Evolutionary conservation across 179 eudicot genomes (phyloP), one percentile per base, ranked within the genome.

Genomic region (Drosera spatulata): DNA sequence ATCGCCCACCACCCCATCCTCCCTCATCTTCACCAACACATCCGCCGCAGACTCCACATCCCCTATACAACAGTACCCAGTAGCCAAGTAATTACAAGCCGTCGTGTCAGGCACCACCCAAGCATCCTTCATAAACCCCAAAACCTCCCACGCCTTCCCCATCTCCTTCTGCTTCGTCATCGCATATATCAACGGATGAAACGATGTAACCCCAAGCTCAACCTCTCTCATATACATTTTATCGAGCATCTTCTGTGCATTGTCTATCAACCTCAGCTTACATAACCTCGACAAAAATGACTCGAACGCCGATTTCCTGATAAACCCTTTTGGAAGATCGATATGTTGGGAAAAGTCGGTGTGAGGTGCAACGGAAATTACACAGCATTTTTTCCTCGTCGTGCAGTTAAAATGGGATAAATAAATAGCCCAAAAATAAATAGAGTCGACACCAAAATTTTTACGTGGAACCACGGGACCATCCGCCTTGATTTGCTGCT

Each of bases 121-220:
- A n/a, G 52, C 61, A 41, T 39, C 69, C 47, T 47, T 70, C 88
- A 80, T 85, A 7, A 69, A 39, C 52, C 63, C 69, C 37, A 55
- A 40, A 37, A 53, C 56, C 11, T 55, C 10, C 73, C 75, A 62
- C n/a, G 78, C 83, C n/a, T 53, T 55, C 6, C 69, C 67, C 42
- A 67, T 54, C 49, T 65, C 64, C 33, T 69, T 61, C 70, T 60
- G 73, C 46, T 43, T 69, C 13, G 76, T 53, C 12, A 82, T 69
- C 6, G 69, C 63, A 39, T 63, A 73, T 41, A 85, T 56, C 37
- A 85, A 73, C 10, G 93, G 88, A 55, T 80, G 82, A 55, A 80
- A 82, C 22, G 84, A 67, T 12, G 39, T 3, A 13, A 75, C 69
- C n/a, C 70, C 78, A 7, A 77, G 60, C 45, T 80, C 85, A 60